Evolutionary conservation across 441 rosid species (phyloP).

Genomic region (Croton setiger): DNA sequence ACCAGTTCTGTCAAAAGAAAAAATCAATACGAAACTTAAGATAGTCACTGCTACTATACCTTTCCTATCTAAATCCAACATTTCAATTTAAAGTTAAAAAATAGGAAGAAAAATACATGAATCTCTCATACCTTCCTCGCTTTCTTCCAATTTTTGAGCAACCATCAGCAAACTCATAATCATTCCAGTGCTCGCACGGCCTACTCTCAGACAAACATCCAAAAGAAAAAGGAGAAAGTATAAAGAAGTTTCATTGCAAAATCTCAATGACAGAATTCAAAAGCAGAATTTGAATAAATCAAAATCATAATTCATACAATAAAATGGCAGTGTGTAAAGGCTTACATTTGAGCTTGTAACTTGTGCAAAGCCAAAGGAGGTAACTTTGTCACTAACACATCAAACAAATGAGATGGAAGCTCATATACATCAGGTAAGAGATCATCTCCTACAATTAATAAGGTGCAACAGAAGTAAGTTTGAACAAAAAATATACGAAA

Average conservation of each 20-base stretch:
- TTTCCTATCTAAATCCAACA: not conserved
- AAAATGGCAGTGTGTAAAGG: not conserved
- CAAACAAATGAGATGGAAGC: constrained; percentile 62
- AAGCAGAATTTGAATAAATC: not conserved
- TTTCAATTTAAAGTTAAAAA: not conserved
- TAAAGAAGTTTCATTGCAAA: not conserved
- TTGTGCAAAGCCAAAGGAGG: constrained; percentile 72
- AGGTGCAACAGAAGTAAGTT: not conserved
- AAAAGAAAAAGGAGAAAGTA: not conserved
- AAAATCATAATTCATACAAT: not conserved
- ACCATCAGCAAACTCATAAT: constrained; percentile 36
- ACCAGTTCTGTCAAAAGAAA: constrained; percentile 37
- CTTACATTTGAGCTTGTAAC: constrained; percentile 61
- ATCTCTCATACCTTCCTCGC: constrained; percentile 48
- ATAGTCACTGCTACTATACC: not conserved
- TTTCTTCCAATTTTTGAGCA: constrained; percentile 47
- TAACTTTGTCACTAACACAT: constrained; percentile 40
- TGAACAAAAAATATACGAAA: not conserved
- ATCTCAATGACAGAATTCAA: too few species aligned
- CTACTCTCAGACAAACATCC: constrained; percentile 34
- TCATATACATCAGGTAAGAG: constrained; percentile 43
- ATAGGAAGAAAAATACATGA: not conserved
- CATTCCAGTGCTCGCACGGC: constrained; percentile 46
- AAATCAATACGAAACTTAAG: constrained; percentile 9
- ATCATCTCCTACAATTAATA: constrained; percentile 40